These are phyloP conservation scores for Aschersonia sp. DNA, from an alignment of 2,329 filamentous ascomycete species.

Conservation along the genomic window DNA sequence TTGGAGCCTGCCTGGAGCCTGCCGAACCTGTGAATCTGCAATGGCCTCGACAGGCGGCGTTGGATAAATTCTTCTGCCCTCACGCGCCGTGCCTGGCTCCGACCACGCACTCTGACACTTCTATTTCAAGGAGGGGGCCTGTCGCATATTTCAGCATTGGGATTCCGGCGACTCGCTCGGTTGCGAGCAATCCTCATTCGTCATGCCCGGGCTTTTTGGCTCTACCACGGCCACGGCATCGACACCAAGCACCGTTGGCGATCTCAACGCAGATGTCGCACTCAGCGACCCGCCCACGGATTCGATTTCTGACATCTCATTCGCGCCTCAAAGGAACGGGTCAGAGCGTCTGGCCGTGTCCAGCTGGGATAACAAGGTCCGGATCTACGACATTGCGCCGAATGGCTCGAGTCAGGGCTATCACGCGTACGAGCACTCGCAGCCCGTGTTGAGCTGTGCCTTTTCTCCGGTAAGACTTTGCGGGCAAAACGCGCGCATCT, in stretches of 20 bases:
- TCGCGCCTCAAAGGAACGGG: conserved; percentile 47
- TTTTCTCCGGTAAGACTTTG: conserved; percentile 63
- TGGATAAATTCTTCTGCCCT: neutral
- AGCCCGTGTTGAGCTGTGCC: conserved; percentile 68
- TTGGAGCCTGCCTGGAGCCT: no score
- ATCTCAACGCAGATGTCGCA: conserved; percentile 78
- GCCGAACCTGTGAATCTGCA: neutral
- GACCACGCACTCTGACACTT: neutral
- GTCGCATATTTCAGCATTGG: no score
- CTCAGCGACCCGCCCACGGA: conserved; percentile 71
- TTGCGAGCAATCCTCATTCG: conserved; percentile 5
- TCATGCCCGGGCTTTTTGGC: conserved; percentile 52
- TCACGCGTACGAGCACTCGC: conserved; percentile 73
- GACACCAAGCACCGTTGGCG: conserved; percentile 60
- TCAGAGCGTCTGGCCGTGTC: conserved; percentile 73
- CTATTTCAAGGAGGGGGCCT: no score
- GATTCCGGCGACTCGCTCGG: no score
- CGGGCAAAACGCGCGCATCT: neutral
- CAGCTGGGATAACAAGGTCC: conserved; percentile 96
- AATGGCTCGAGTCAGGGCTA: conserved; percentile 72
- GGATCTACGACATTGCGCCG: conserved; percentile 80
- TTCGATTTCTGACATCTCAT: conserved; percentile 75
- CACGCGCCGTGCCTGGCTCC: neutral
- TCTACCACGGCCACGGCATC: conserved; percentile 35
- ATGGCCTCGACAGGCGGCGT: neutral